phyloP scores from a whole-genome alignment of 2,329 filamentous ascomycete genomes.

The Hypocrella siamensis region DNA sequence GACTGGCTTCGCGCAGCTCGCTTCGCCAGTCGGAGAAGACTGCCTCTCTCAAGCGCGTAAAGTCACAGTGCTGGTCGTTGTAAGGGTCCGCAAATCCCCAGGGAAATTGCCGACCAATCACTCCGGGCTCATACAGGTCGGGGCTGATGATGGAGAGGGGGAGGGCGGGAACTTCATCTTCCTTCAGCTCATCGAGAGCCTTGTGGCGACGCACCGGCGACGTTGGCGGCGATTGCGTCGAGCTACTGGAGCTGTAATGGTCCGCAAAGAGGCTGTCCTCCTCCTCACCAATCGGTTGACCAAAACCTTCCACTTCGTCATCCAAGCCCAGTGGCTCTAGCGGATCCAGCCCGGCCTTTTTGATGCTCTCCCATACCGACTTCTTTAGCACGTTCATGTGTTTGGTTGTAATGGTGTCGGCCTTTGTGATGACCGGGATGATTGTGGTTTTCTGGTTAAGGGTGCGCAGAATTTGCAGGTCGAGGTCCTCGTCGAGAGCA shows the following conservation, averaged over 20 bases:
- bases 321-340: constrained; percentile 75
- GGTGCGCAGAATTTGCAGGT: constrained; percentile 76
- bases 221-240: constrained; percentile 32
- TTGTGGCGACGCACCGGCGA: constrained; percentile 29
- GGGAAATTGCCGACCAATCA: constrained; percentile 76
- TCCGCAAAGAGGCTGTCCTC: constrained; percentile 19
- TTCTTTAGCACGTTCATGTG: constrained; percentile 91
- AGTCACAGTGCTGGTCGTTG: constrained; percentile 85
- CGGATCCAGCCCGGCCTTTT: constrained; percentile 73
- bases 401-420: constrained; percentile 86
- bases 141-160: constrained; percentile 90
- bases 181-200: constrained; percentile 27
- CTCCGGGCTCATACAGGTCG: constrained; percentile 69
- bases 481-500: constrained; percentile 72
- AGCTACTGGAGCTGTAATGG: constrained; percentile 9
- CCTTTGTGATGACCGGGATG: constrained; percentile 90
- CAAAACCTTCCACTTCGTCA: constrained; percentile 50
- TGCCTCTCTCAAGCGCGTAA: constrained; percentile 73
- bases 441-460: constrained; percentile 90
- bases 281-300: constrained; percentile 39
- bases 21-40: constrained; percentile 89
- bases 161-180: constrained; percentile 50
- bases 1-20: constrained; percentile 78
- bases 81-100: constrained; percentile 97
- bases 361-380: constrained; percentile 76